Percentiles rank a stretch among this genome's conserved stretches.
phyloP scores from a whole-genome alignment of 805 yeast genomes.

The Barnettozyma vustinii region DNA sequence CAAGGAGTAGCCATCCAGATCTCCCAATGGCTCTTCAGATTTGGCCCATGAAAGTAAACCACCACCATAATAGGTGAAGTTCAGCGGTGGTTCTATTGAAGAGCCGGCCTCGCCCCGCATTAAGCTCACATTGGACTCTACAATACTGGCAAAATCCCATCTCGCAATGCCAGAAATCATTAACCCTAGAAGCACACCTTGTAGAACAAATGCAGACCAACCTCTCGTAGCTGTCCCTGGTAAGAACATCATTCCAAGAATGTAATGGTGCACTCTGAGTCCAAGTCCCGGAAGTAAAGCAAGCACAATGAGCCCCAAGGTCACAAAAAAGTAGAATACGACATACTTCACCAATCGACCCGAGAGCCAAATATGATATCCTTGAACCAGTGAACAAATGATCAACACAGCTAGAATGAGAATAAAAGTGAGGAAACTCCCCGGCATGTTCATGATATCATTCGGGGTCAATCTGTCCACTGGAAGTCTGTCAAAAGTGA shows the following conservation, averaged over 20 bases:
- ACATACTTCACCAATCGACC: conserved; percentile 62
- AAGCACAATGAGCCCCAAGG: conserved; percentile 39
- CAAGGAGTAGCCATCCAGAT: conserved; percentile 52
- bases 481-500: conserved; percentile 84
- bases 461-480: conserved; percentile 72
- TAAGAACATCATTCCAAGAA: conserved; percentile 66
- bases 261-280: conserved; percentile 75
- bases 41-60: conserved; percentile 26
- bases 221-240: conserved; percentile 85
- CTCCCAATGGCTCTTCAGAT: conserved; percentile 19
- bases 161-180: conserved; percentile 79
- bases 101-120: conserved; percentile 70
- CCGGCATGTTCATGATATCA: conserved; percentile 73
- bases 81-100: conserved; percentile 45
- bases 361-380: conserved; percentile 72
- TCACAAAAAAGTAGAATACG: conserved; percentile 43
- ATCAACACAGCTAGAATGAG: conserved; percentile 43
- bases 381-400: conserved; percentile 63
- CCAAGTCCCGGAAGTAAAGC: conserved; percentile 60
- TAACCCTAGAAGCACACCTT: conserved; percentile 80
- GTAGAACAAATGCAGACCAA: conserved; percentile 63
- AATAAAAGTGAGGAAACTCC: conserved; percentile 62
- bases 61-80: conserved; percentile 18
- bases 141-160: conserved; percentile 91
- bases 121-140: conserved; percentile 66